phyloP scores from a whole-genome alignment of 768 basidiomycete genomes.

The Leucocoprinus sp. region DNA sequence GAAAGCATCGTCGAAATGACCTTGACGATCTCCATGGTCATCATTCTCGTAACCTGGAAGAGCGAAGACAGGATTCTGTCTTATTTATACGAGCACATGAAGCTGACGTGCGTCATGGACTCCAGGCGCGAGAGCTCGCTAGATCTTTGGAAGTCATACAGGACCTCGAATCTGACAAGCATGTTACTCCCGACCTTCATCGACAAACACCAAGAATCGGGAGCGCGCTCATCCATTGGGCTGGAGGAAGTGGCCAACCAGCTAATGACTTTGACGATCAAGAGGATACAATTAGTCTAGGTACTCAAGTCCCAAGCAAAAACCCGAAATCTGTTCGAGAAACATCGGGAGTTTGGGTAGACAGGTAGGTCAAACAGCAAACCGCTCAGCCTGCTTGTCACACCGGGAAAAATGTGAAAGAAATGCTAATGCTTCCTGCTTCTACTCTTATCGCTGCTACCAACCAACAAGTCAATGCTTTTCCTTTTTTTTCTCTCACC shows the following conservation, averaged over 20 bases:
- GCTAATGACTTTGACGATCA: constrained; percentile 17
- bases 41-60: neutral
- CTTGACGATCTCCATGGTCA: neutral
- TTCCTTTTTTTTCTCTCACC: constrained; percentile 15
- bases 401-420: neutral
- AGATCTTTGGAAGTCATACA: constrained; percentile 27
- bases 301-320: neutral
- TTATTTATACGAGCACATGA: constrained; percentile 68
- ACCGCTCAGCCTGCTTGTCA: constrained; percentile 1
- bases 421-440: neutral
- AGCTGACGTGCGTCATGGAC: constrained; percentile 58
- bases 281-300: constrained; percentile 15
- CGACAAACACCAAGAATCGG: constrained; percentile 19
- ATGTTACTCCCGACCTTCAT: too few species aligned
- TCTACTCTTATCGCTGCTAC: constrained; percentile 3
- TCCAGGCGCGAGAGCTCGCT: constrained; percentile 31
- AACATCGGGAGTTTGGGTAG: constrained; percentile 53
- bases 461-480: constrained; percentile 19
- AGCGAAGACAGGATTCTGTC: constrained; percentile 18
- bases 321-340: neutral
- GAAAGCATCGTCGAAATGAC: neutral
- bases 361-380: constrained; percentile 57
- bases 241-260: constrained; percentile 9
- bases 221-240: constrained; percentile 28
- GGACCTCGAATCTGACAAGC: constrained; percentile 11